These are phyloP conservation scores for Huiozyma sinensis DNA, from an alignment of 805 yeast species.

Conservation along the genomic window DNA sequence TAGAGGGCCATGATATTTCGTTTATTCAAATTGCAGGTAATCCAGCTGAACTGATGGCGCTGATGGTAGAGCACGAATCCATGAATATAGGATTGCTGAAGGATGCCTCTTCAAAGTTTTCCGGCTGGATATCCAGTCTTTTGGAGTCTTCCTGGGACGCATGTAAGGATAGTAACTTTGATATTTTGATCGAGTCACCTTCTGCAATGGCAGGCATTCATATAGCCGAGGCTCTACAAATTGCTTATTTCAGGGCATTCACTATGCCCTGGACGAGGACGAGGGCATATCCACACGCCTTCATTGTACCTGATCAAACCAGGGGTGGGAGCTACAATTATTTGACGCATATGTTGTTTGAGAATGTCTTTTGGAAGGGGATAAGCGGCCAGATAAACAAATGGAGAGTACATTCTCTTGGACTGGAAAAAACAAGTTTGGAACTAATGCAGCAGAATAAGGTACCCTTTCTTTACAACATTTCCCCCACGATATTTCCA, in stretches of 20 bases:
- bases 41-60: constrained; percentile 82
- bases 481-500: constrained; percentile 80
- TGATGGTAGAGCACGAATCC: constrained; percentile 86
- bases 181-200: constrained; percentile 87
- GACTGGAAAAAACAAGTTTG: constrained; percentile 58
- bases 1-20: constrained; percentile 50
- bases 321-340: constrained; percentile 89
- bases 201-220: constrained; percentile 94
- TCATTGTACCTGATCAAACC: constrained; percentile 86
- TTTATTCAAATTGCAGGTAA: constrained; percentile 81
- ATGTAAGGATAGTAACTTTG: constrained; percentile 52
- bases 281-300: constrained; percentile 92
- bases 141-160: constrained; percentile 74
- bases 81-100: constrained; percentile 71
- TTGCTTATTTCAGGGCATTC: constrained; percentile 89
- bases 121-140: constrained; percentile 73
- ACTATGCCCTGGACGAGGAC: constrained; percentile 99
- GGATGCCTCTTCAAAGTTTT: constrained; percentile 73
- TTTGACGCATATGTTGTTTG: constrained; percentile 86
- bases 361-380: constrained; percentile 88
- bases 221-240: constrained; percentile 81
- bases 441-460: constrained; percentile 62
- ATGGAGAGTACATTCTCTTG: constrained; percentile 68
- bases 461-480: constrained; percentile 81
- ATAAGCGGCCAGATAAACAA: constrained; percentile 75